These are phyloP conservation scores for Cladobotryum protrusum DNA, from an alignment of 2,329 filamentous ascomycete species.

Conservation along the genomic window DNA sequence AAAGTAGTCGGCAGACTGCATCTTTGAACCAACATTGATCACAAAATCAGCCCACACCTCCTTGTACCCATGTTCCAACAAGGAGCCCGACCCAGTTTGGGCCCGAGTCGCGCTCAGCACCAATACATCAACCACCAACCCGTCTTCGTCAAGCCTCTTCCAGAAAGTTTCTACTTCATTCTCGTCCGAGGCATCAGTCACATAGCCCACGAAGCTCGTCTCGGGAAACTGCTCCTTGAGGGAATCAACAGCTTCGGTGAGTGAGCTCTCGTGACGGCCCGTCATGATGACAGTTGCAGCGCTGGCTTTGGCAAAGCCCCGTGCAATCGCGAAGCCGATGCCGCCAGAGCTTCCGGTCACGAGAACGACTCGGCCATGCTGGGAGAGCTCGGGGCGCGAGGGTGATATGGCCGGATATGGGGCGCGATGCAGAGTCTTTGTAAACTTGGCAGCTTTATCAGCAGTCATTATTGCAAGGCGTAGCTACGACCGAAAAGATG, in stretches of 20 bases:
- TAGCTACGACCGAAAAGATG: too few relatives aligned
- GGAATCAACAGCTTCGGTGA: neutral
- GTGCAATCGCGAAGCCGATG: conserved; percentile 58
- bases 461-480: neutral
- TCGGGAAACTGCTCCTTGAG: conserved; percentile 3
- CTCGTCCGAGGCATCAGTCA: conserved; percentile 18
- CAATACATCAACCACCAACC: conserved; percentile 18
- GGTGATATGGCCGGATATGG: conserved; percentile 33
- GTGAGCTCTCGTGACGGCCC: conserved; percentile 24
- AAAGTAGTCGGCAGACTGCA: conserved; percentile 21
- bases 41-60: conserved; percentile 11
- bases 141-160: conserved; percentile 19
- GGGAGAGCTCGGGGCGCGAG: conserved; percentile 30
- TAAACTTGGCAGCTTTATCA: conserved; percentile 18
- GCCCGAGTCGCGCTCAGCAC: conserved; percentile 17
- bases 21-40: conserved; percentile 10
- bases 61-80: conserved; percentile 10
- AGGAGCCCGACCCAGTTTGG: neutral
- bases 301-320: conserved; percentile 41
- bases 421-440: conserved; percentile 24
- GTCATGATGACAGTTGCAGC: conserved; percentile 32
- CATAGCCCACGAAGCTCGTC: conserved; percentile 1
- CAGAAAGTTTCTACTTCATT: conserved; percentile 24
- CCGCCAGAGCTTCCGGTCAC: conserved; percentile 60
- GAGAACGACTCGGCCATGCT: conserved; percentile 45